A percentile compares a stretch with the other conserved stretches of the same genome.
These are phyloP conservation scores for Lipomyces sp. DNA, from an alignment of 805 yeast species.

Conservation along the genomic window DNA sequence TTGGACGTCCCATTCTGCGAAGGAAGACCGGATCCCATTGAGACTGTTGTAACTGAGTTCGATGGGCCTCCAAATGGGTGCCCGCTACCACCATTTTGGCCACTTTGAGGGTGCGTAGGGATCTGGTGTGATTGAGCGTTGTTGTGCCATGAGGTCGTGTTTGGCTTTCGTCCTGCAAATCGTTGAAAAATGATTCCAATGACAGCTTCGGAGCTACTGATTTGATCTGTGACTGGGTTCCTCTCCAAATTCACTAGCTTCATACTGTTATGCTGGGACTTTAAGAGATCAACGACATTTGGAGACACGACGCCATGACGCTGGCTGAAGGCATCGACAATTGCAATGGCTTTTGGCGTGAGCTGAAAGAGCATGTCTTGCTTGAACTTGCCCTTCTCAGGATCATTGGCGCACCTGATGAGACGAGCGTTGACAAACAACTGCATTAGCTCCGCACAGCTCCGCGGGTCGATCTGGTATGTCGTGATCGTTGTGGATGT, in stretches of 20 bases:
- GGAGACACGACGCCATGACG: constrained; percentile 56
- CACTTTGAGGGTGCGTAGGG: neutral
- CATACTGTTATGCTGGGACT: constrained; percentile 71
- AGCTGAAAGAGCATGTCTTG: constrained; percentile 58
- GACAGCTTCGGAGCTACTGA: constrained; percentile 65
- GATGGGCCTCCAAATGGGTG: constrained; percentile 2
- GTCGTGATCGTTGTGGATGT: constrained; percentile 48
- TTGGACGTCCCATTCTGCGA: neutral
- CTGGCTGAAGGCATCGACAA: constrained; percentile 64
- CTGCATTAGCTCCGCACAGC: constrained; percentile 24
- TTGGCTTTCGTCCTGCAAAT: constrained; percentile 69
- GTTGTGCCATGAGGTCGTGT: constrained; percentile 42
- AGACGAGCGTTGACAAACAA: constrained; percentile 28
- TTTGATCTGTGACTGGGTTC: constrained; percentile 58
- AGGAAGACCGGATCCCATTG: neutral
- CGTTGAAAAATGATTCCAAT: constrained; percentile 65
- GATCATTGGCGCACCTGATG: constrained; percentile 26
- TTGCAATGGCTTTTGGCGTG: constrained; percentile 85
- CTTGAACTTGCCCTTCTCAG: constrained; percentile 17
- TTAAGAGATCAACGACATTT: constrained; percentile 54
- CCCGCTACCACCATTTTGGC: neutral
- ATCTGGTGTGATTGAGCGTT: neutral
- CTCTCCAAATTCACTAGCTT: constrained; percentile 71
- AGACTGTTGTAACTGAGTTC: neutral
- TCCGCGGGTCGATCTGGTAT: constrained; percentile 29